phyloP scores from a whole-genome alignment of 2,329 filamentous ascomycete genomes.

The Westerdykella sp. region DNA sequence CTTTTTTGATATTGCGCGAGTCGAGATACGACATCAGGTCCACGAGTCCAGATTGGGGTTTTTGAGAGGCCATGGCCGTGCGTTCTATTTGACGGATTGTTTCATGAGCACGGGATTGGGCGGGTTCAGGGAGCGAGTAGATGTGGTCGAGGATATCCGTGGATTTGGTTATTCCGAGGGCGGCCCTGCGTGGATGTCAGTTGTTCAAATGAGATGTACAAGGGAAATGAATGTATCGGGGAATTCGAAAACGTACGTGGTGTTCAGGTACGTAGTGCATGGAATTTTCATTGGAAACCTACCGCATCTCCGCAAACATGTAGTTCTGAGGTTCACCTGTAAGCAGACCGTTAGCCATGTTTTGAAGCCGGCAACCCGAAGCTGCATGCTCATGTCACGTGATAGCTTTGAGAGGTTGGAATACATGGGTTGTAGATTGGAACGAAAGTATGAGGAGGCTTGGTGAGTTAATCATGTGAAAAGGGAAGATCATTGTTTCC shows the following conservation, averaged over 20 bases:
- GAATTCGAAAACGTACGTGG: neutral
- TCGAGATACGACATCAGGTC: conserved; percentile 80
- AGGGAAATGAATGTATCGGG: neutral
- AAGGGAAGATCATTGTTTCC: too few species aligned
- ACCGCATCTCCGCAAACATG: conserved; percentile 90
- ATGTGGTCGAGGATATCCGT: conserved; percentile 88
- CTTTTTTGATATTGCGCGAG: conserved; percentile 60
- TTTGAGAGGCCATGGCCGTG: conserved; percentile 70
- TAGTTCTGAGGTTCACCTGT: conserved; percentile 81
- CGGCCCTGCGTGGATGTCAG: conserved; percentile 38
- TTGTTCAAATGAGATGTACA: neutral
- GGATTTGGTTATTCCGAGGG: conserved; percentile 64
- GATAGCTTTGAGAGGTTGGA: neutral
- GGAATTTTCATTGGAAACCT: conserved; percentile 8
- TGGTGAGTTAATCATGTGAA: too few species aligned
- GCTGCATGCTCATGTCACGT: neutral
- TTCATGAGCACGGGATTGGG: conserved; percentile 61
- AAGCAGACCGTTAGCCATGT: neutral
- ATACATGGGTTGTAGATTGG: too few species aligned
- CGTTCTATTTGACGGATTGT: conserved; percentile 76
- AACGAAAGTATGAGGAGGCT: too few species aligned
- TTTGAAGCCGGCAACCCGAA: too few species aligned
- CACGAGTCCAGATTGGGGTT: conserved; percentile 72
- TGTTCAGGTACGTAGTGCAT: neutral
- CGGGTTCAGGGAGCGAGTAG: conserved; percentile 59